Conservation (phyloP, 2,329 filamentous ascomycete species). For the Torrubiella hemipterigena region DNA sequence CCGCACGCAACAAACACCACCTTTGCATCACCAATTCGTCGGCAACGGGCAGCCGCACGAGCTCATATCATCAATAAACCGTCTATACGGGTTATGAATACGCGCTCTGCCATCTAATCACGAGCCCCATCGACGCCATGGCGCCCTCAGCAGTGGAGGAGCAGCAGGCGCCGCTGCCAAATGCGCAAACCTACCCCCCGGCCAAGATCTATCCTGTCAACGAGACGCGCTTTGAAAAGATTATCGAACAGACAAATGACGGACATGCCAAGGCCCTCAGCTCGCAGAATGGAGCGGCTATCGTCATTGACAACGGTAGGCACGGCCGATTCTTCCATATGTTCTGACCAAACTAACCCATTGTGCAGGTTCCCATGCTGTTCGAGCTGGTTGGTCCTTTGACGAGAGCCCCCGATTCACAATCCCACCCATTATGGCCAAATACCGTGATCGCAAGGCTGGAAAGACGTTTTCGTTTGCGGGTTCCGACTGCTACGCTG, state of each 20-base stretch:
- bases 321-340: background rate
- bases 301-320: constrained; percentile 95
- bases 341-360: constrained; percentile 1
- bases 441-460: constrained; percentile 88
- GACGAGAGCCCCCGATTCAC: constrained; percentile 69
- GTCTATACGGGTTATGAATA: too few relatives aligned
- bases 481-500: constrained; percentile 84
- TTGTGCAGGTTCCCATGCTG: constrained; percentile 62
- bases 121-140: constrained; percentile 25
- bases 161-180: constrained; percentile 20
- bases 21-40: background rate
- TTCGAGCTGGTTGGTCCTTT: constrained; percentile 94
- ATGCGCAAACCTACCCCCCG: constrained; percentile 34
- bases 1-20: too few relatives aligned
- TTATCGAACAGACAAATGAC: constrained; percentile 43
- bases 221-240: constrained; percentile 49
- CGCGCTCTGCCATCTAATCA: background rate
- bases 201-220: constrained; percentile 48
- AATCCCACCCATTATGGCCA: constrained; percentile 82
- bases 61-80: too few relatives aligned
- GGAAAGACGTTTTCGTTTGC: constrained; percentile 88
- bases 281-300: constrained; percentile 52
- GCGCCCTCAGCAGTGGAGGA: constrained; percentile 41
- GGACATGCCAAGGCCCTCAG: constrained; percentile 59
- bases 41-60: too few relatives aligned